Evolutionary conservation across 768 basidiomycete species (phyloP).

Genomic region (Naganishia antarctica): DNA sequence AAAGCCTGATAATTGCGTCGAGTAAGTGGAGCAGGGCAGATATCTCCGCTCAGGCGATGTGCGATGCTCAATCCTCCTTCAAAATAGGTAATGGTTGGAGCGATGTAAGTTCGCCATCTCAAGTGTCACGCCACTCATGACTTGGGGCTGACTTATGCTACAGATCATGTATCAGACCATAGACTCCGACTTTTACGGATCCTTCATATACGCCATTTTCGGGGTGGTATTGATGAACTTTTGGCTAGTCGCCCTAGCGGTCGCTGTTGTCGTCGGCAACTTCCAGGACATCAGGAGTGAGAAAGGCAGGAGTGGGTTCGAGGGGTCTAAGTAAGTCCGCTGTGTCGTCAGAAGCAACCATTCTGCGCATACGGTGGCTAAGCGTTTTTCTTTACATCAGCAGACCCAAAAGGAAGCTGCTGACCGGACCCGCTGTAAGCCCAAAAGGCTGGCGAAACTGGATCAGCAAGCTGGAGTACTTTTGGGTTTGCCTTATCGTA

Average conservation of each 20-base stretch:
- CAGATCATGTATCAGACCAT: constrained; percentile 81
- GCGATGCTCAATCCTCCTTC: background rate
- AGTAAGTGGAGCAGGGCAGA: constrained; percentile 53
- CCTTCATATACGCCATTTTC: constrained; percentile 78
- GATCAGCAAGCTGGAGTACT: constrained; percentile 61
- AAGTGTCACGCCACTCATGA: no score
- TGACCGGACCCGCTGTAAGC: no score
- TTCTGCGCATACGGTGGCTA: no score
- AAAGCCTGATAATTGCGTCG: constrained; percentile 77
- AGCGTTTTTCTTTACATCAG: no score
- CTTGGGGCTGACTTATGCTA: constrained; percentile 57
- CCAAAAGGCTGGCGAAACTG: constrained; percentile 36
- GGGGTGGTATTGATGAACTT: constrained; percentile 84
- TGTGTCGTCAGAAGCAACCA: no score
- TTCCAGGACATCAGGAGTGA: constrained; percentile 81
- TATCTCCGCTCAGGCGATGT: background rate
- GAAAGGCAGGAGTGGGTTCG: constrained; percentile 80
- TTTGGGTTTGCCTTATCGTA: constrained; percentile 57
- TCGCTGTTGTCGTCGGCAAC: constrained; percentile 83
- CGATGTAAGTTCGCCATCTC: constrained; percentile 25
- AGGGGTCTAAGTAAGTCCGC: constrained; percentile 55
- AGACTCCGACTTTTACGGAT: constrained; percentile 82
- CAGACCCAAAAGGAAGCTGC: background rate
- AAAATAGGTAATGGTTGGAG: constrained; percentile 51
- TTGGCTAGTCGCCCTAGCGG: constrained; percentile 77